Percentiles rank a stretch among this genome's conserved stretches.
Evolutionary conservation across 176 grass and related monocot genomes (phyloP).

Genomic region (Carex myosuroides): DNA sequence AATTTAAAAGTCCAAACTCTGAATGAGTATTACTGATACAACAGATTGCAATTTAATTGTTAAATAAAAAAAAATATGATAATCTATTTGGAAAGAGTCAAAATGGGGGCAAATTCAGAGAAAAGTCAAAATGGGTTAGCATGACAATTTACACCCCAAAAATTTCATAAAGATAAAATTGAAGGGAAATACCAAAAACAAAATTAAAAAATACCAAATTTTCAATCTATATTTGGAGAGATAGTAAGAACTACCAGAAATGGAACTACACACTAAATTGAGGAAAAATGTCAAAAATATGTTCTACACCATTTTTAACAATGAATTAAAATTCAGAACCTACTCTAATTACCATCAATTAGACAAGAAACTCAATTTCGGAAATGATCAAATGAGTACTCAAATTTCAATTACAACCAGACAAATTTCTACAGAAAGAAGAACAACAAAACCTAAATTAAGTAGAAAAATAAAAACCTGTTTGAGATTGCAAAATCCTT

Average conservation of each 20-base stretch:
- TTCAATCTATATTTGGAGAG: not conserved
- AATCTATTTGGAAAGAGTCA: not conserved
- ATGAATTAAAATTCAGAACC: not conserved
- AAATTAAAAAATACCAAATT: not conserved
- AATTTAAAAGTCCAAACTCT: not conserved
- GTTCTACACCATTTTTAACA: not conserved
- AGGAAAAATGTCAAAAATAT: not conserved
- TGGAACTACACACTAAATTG: not conserved
- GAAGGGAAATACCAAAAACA: not conserved
- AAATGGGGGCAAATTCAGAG: not conserved
- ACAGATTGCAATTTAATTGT: not conserved
- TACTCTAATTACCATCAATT: not conserved
- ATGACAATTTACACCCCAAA: not conserved
- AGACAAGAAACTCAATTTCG: not conserved
- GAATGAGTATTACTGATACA: not conserved
- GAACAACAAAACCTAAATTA: not conserved
- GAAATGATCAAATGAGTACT: not conserved
- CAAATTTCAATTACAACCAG: not conserved
- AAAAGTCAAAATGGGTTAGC: not conserved
- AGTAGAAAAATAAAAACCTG: slow-evolving; percentile 34
- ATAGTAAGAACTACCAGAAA: not conserved
- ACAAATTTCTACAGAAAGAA: not conserved
- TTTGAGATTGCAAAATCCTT: slow-evolving; percentile 89
- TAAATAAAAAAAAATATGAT: not conserved
- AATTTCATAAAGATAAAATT: not conserved